Conservation (phyloP, 768 basidiomycete species). For the Glaciozyma martinii region DNA sequence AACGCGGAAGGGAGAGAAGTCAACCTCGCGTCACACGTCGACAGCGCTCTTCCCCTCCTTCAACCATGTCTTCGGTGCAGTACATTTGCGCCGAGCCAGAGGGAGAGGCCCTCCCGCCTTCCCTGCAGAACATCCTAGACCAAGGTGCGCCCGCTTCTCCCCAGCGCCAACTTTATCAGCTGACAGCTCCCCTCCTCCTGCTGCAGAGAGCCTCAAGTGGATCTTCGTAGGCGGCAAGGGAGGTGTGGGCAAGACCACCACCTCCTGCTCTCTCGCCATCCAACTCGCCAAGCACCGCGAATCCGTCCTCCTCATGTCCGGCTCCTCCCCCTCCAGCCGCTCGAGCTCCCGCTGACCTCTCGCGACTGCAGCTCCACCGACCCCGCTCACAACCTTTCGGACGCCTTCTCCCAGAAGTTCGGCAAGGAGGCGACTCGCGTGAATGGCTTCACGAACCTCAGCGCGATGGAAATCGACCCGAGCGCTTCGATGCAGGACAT, state of each 20-base stretch:
- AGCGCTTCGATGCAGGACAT: constrained; percentile 97
- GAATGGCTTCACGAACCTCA: constrained; percentile 93
- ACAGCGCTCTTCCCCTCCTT: not conserved
- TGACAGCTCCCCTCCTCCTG: not conserved
- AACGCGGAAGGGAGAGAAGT: too few species aligned
- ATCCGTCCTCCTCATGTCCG: constrained; percentile 90
- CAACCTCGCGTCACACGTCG: too few species aligned
- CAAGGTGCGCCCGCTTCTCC: constrained; percentile 45
- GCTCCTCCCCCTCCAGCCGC: not conserved
- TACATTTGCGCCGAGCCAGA: constrained; percentile 25
- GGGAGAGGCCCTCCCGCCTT: constrained; percentile 63
- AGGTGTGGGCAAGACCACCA: constrained; percentile 83
- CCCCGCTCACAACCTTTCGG: constrained; percentile 98
- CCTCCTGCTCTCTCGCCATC: constrained; percentile 94
- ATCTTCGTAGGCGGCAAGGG: constrained; percentile 99
- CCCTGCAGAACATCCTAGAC: constrained; percentile 88
- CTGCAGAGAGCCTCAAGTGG: constrained; percentile 61
- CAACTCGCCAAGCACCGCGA: constrained; percentile 81
- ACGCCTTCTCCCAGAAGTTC: constrained; percentile 98
- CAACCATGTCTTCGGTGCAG: not conserved
- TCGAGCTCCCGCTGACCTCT: not conserved
- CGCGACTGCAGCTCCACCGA: constrained; percentile 61
- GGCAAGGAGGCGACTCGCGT: constrained; percentile 95
- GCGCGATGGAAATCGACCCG: constrained; percentile 99
- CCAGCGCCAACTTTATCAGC: not conserved